These are phyloP conservation scores for Barbarea vulgaris DNA, from an alignment of 345 rosid species.

Conservation along the genomic window DNA sequence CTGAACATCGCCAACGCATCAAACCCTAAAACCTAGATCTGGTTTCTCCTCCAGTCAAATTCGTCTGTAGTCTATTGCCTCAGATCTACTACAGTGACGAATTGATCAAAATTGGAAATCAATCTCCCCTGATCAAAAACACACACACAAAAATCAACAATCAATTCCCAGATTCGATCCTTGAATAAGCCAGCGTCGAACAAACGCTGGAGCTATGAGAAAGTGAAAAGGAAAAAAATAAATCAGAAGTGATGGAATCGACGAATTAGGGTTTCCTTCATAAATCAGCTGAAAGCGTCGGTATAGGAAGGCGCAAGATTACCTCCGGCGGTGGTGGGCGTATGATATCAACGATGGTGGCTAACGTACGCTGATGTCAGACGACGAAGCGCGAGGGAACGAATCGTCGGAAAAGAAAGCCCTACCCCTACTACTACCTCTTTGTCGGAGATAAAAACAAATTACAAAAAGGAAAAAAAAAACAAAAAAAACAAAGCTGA, in stretches of 20 bases:
- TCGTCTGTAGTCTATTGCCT: slow-evolving; percentile 21
- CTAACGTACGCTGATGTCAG: slow-evolving; percentile 31
- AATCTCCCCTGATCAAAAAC: slow-evolving; percentile 40
- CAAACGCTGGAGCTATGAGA: background rate
- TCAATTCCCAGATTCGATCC: slow-evolving; percentile 27
- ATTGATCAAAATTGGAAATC: slow-evolving; percentile 26
- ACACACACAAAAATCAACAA: slow-evolving; percentile 11
- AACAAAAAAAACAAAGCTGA: background rate
- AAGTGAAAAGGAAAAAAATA: background rate
- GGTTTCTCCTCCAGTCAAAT: slow-evolving; percentile 20
- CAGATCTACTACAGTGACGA: slow-evolving; percentile 38
- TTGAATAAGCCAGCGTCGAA: background rate
- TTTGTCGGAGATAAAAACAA: slow-evolving; percentile 25
- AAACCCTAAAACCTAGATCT: slow-evolving; percentile 46
- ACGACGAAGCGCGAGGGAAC: slow-evolving; percentile 41
- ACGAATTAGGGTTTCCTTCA: slow-evolving; percentile 34
- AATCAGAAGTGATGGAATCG: slow-evolving; percentile 4
- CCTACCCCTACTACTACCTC: slow-evolving; percentile 45
- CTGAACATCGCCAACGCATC: slow-evolving; percentile 78
- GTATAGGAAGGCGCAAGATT: slow-evolving; percentile 7
- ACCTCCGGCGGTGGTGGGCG: slow-evolving; percentile 43
- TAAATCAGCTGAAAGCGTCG: slow-evolving; percentile 10
- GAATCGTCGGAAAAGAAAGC: slow-evolving; percentile 42
- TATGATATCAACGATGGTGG: slow-evolving; percentile 18
- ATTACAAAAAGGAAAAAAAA: background rate